A percentile compares a stretch with the other conserved stretches of the same genome.
phyloP scores from a whole-genome alignment of 1,139 yeast genomes.

The Yamadazyma dushanensis region DNA sequence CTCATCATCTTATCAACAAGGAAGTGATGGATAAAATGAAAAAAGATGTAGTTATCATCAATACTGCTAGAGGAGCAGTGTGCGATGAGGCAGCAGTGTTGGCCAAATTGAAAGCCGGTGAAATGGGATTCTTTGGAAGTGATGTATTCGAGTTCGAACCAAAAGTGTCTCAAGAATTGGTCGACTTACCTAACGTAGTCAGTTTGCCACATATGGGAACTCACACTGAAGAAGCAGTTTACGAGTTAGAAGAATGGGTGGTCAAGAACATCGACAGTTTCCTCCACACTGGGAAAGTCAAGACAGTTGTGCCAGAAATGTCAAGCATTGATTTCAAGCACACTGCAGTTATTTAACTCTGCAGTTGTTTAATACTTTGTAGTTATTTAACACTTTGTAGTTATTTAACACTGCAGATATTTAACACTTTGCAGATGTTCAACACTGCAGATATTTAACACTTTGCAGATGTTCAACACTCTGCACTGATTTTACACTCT shows the following conservation, averaged over 20 bases:
- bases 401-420: background rate
- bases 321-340: conserved; percentile 18
- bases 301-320: conserved; percentile 70
- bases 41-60: conserved; percentile 61
- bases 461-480: too few species aligned
- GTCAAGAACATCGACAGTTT: conserved; percentile 45
- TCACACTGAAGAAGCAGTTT: conserved; percentile 57
- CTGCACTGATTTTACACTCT: too few species aligned
- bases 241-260: conserved; percentile 58
- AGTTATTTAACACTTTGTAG: background rate
- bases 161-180: conserved; percentile 56
- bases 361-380: background rate
- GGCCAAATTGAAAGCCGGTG: conserved; percentile 63
- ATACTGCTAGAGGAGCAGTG: conserved; percentile 76
- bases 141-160: conserved; percentile 92
- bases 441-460: too few species aligned
- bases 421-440: background rate
- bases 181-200: conserved; percentile 56
- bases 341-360: conserved; percentile 7
- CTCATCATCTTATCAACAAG: conserved; percentile 58
- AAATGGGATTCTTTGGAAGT: conserved; percentile 71
- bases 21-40: conserved; percentile 58
- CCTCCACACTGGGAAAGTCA: conserved; percentile 59
- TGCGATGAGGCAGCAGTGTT: conserved; percentile 67
- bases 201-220: conserved; percentile 86